Conservation (phyloP, 345 rosid species). For the Firmiana major region DNA sequence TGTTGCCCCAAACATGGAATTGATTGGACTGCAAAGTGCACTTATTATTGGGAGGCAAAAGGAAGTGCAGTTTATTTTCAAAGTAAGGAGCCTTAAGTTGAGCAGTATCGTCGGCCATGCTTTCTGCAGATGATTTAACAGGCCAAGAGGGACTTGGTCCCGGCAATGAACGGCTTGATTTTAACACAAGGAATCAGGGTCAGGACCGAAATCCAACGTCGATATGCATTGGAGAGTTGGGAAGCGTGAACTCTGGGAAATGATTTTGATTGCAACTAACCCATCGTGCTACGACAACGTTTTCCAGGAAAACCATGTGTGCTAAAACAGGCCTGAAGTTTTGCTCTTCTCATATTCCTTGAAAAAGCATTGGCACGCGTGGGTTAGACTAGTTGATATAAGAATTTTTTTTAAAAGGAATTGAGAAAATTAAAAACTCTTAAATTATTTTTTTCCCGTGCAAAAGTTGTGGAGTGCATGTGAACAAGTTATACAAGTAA, state of each 20-base stretch:
- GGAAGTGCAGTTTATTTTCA: too few species aligned
- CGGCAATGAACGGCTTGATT: not conserved
- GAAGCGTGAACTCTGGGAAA: not conserved
- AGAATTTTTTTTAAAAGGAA: not conserved
- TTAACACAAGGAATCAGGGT: not conserved
- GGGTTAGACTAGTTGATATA: not conserved
- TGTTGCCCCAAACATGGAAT: not conserved
- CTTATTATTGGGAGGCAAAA: too few species aligned
- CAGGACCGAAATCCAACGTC: not conserved
- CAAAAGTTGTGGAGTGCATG: not conserved
- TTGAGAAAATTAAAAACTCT: not conserved
- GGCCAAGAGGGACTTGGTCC: not conserved
- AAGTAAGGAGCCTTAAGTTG: not conserved
- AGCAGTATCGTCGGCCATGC: not conserved
- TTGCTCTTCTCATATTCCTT: not conserved
- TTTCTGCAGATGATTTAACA: not conserved
- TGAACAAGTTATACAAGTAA: conserved; percentile 39
- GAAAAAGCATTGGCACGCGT: not conserved
- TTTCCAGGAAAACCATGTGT: conserved; percentile 9
- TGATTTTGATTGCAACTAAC: not conserved
- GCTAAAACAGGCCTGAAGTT: not conserved
- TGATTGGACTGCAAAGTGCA: not conserved
- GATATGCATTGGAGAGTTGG: not conserved
- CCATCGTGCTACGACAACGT: not conserved
- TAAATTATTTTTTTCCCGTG: not conserved